Evolutionary conservation across 805 yeast genomes (phyloP), one percentile per base, ranked within the genome.

Genomic region (Metschnikowia orientalis): DNA sequence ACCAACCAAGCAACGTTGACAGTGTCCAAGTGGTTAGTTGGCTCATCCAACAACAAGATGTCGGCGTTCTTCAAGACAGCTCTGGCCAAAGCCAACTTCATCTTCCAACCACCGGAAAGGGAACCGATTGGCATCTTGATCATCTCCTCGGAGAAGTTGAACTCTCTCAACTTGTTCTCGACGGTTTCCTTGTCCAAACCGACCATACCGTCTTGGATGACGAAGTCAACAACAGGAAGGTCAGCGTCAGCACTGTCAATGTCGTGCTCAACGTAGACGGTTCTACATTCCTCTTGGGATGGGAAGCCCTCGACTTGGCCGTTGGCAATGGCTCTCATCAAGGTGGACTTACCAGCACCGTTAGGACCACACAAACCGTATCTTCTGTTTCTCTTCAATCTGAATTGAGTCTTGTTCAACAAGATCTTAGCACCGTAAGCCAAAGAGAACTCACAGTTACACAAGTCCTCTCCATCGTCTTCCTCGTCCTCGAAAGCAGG

Each of bases 341-440:
- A 66, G 51, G 73, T 67, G 39, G 73, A 67, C 56, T 67, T 67
- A 65, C 73, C 73, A 38, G 73, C 71, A 67, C 73, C 73, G 56
- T 67, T 67, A 50, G 71, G 73, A 63, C 73, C 73, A 79, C 92
- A 83, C 58, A 82, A 74, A 90, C 98, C 98, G 71, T 92, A 92
- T 77, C 98, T 86, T 77, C 97, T 89, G 75, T 84, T 92, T 78
- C 95, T 82, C 88, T 87, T 88, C 67, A 92, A 83, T 75, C 98
- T 88, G 68, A 92, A 81, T 77, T 90, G 97, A 55, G 98, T 92
- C 75, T 92, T 90, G 90, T 92, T 92, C 72, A 92, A 87, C 75
- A 92, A 79, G 79, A 92, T 92, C 86, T 92, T 92, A 62, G 98
- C 98, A 90, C 98, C 99, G 73, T 92, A 92, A 69, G 99, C 99